A percentile compares a stretch with the other conserved stretches of the same genome.
Evolutionary conservation across 495 filamentous ascomycete genomes (phyloP).

Genomic region (Penicillium canescens): DNA sequence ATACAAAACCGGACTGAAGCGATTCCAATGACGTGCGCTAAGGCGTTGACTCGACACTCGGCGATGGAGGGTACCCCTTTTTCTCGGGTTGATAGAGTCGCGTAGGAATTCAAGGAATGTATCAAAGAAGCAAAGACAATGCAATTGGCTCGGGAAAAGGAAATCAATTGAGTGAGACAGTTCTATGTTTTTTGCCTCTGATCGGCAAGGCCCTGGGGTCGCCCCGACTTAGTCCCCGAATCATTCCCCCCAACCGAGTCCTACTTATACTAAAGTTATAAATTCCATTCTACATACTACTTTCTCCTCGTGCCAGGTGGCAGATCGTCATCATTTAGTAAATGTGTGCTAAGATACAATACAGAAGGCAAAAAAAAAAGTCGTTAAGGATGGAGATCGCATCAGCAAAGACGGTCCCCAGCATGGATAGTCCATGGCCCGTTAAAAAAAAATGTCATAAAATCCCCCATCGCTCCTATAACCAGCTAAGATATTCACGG

Average conservation of each 20-base stretch:
- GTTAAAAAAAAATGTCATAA: constrained; percentile 22
- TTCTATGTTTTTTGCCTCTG: constrained; percentile 21
- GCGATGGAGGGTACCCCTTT: not conserved
- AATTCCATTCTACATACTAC: too few relatives aligned
- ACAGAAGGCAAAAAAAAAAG: constrained; percentile 45
- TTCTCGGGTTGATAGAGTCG: not conserved
- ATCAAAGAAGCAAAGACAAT: not conserved
- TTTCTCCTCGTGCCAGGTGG: not conserved
- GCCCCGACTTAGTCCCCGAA: constrained; percentile 12
- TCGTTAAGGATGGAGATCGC: constrained; percentile 35
- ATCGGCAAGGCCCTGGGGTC: constrained; percentile 25
- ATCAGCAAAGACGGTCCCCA: constrained; percentile 23
- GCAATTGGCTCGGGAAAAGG: not conserved
- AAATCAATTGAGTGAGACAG: constrained; percentile 8
- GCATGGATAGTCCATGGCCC: constrained; percentile 29
- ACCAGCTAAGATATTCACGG: constrained; percentile 21
- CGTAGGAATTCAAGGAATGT: not conserved
- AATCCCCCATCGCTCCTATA: constrained; percentile 15
- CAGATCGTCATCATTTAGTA: constrained; percentile 39
- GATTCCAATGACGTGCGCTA: not conserved
- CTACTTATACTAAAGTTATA: too few relatives aligned
- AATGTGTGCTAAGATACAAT: constrained; percentile 52
- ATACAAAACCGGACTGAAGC: constrained; percentile 2
- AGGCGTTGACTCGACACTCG: constrained; percentile 2
- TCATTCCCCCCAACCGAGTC: constrained; percentile 14